Evolutionary conservation across 306 rosid genomes (phyloP), one percentile per base, ranked within the genome.

Genomic region (Lagenaria siceraria): DNA sequence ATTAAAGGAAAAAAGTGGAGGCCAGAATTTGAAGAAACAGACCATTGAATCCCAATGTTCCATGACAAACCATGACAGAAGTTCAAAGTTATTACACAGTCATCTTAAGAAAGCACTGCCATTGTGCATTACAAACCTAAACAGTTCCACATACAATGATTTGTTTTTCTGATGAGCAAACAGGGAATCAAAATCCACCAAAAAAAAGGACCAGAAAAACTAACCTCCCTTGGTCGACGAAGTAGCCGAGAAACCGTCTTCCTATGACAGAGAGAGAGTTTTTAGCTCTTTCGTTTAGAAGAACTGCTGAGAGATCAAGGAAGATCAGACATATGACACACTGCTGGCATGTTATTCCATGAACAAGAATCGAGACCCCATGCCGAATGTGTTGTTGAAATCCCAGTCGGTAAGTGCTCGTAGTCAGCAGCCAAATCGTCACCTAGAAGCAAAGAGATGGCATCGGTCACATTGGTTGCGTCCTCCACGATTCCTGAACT

Each of bases 261-360:
- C 62, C 46, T 52, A 62, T 31, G 36, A 71, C 12, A n/a, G 31
- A 73, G 61, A 53, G 77, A 19, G 7, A 10, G 76, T 78, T 85
- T 86, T 78, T 42, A 77, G 74, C 82, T 76, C 88, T 49, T 77
- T 80, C 85, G 83, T 80, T 81, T 65, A 49, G 84, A 27, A 35
- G 24, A 63, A 59, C 56, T 25, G 56, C 31, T 25, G 59, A 59
- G 72, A 59, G 78, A 78, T 87, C 80, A 88, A 82, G 83, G 87
- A 82, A 66, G 83, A 74, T 91, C 87, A 17, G 86, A 82, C 86
- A 86, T 83, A 52, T 86, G 88, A 84, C 81, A 86, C 66, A 87
- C 85, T 25, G 87, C 83, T 54, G 88, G 95, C 90, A 86, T 83
- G 85, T 82, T 85, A 81, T 87, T 83, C 92, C 95, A 81, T n/a